Evolutionary conservation across 805 yeast genomes (phyloP), one percentile per base, ranked within the genome.

Genomic region (Candida sonorensis): DNA sequence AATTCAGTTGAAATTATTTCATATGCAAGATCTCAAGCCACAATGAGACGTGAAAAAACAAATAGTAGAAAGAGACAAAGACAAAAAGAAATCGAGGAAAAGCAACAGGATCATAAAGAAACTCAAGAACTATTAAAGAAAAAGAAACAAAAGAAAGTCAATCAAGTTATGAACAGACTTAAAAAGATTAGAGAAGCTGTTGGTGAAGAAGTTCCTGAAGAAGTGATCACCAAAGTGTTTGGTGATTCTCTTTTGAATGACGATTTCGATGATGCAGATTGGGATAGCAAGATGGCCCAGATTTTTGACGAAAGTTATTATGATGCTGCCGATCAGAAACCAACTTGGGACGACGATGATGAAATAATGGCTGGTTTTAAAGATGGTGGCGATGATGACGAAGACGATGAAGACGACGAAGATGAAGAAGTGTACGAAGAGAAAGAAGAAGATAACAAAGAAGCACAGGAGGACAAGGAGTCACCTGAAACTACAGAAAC

Each of bases 21-120:
- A 12, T 92, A 90, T 63, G 97, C 97, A 3, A 86, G 98, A 72
- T 80, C 67, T 26, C 96, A 87, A 59, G 94, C 92, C 16, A 86
- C 97, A 0, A 68, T 87, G 51, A 78, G 98, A 62, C 71, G 98
- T 53, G 76, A 81, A 14, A 77, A 76, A 31, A 69, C 77, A 38
- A 75, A 78, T 45, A 57, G 81, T 10, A 75, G 98, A 47, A 86
- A 86, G 64, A 76, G 79, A 57, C 80, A 79, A 57, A 77, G 97
- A 64, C 85, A 84, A 27, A 72, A 69, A 52, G 75, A 77, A 56
- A 70, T 64, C 29, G 81, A 75, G 27, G 67, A 61, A 30, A 72
- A 68, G 35, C 61, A 57, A 26, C 61, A 67, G 41, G 77, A 70
- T 38, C 69, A 73, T 33, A 57, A 64, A 38, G 70, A 74, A 44